Evolutionary conservation across 352 stramenopile species (phyloP), one percentile per base, ranked within the genome.

Genomic region (Phytophthora lateralis): DNA sequence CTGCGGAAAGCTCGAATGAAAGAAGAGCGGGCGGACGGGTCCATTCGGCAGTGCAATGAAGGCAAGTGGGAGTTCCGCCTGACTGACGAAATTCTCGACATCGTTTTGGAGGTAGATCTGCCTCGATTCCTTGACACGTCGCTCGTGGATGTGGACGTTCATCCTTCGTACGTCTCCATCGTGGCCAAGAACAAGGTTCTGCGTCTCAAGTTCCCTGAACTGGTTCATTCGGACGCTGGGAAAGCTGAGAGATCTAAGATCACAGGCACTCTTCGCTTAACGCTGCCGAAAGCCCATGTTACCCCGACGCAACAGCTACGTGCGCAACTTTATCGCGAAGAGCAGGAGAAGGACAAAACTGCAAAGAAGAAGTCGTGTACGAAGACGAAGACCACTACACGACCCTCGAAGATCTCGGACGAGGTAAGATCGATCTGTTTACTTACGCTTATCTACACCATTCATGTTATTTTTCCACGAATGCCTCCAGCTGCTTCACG

Each of bases 131-230:
- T 98, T 21, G 92, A 97, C 62, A 91, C 88, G 18, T 97, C 86
- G 7, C 75, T 98, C 2, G 87, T 98, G n/a, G 91, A 98, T 68
- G 85, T 98, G 7, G 93, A 98, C 50, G 85, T 97, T 8, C 93
- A 98, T 60, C 95, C 95, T 41, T 84, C 77, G 12, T 97, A 97
- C 60, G 88, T 98, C n/a, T 95, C 85, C 17, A 81, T 98, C 11
- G 76, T 98, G 1, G 90, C 96, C 15, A 98, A 98, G 75, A 95
- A 92, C 56, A 98, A 98, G 64, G 56, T 97, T 45, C 51, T 90
- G 8, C 78, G 80, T 1, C 54, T 90, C 15, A 78, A 80, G 24
- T 87, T 88, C 34, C 78, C 76, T 4, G 80, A 88, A 27, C 64
- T 83, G 4, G 76, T 88, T 59, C 71, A 82, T 46, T 87, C 74